Conservation (phyloP, 371 early-diverging fungal species). For the Globomyces sp. region DNA sequence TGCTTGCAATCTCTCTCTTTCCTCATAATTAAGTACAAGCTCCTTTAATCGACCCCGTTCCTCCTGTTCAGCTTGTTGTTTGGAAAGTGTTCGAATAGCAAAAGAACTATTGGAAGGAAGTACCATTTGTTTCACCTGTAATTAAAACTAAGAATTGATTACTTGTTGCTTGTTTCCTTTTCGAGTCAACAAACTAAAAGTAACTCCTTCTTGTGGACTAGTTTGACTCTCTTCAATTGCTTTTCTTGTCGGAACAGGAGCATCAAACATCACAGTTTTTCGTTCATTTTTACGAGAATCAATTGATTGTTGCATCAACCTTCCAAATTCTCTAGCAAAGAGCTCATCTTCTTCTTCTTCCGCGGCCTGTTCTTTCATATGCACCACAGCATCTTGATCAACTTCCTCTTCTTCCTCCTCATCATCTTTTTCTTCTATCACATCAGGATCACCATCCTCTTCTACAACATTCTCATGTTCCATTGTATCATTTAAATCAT, state of each 20-base stretch:
- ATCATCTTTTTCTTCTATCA: slow-evolving; percentile 41
- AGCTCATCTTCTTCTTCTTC: slow-evolving; percentile 45
- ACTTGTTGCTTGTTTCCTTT: slow-evolving; percentile 90
- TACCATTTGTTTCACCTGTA: slow-evolving; percentile 65
- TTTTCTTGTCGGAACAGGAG: slow-evolving; percentile 65
- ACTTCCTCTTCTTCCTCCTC: slow-evolving; percentile 51
- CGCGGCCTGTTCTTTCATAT: slow-evolving; percentile 39
- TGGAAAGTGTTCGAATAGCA: slow-evolving; percentile 75
- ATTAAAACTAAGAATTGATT: slow-evolving; percentile 6
- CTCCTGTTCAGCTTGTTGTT: slow-evolving; percentile 83
- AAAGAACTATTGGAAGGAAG: slow-evolving; percentile 84
- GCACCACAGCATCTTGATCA: slow-evolving; percentile 43
- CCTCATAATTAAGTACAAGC: slow-evolving; percentile 87
- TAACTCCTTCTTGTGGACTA: slow-evolving; percentile 50
- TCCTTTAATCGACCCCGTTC: slow-evolving; percentile 88
- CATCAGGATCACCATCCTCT: slow-evolving; percentile 23
- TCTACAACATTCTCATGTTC: slow-evolving; percentile 14
- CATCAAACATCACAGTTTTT: slow-evolving; percentile 69
- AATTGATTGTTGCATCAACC: slow-evolving; percentile 79
- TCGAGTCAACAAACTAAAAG: slow-evolving; percentile 86
- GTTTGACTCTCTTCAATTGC: slow-evolving; percentile 22
- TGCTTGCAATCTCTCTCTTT: slow-evolving; percentile 56
- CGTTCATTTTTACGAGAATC: slow-evolving; percentile 78
- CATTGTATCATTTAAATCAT: slow-evolving; percentile 36
- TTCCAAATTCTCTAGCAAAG: slow-evolving; percentile 74